Conservation (phyloP, 495 filamentous ascomycete species). For the Patellaria atrata region DNA sequence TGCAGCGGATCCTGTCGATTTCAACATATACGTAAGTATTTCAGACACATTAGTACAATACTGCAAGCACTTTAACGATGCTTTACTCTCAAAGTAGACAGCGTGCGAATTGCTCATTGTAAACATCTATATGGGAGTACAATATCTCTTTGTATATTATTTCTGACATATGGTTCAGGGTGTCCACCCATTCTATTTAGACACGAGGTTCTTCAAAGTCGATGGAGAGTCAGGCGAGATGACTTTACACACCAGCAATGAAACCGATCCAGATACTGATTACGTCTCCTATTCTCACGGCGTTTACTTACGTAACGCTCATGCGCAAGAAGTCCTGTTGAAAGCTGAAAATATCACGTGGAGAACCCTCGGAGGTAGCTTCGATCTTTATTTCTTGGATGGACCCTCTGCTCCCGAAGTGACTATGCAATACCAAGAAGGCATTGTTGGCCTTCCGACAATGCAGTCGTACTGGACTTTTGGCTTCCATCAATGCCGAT, state of each 20-base stretch:
- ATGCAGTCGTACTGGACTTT: conserved; percentile 52
- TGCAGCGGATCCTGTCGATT: conserved; percentile 44
- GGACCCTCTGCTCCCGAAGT: conserved; percentile 43
- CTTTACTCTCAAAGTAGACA: too few relatives aligned
- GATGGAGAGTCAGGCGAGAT: conserved; percentile 35
- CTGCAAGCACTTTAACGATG: too few relatives aligned
- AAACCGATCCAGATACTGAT: conserved; percentile 35
- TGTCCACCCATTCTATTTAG: conserved; percentile 51
- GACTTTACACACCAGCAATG: conserved; percentile 39
- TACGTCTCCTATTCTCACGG: conserved; percentile 51
- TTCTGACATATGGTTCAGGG: too few relatives aligned
- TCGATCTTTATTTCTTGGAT: conserved; percentile 49
- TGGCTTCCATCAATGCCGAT: conserved; percentile 51
- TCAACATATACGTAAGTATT: conserved; percentile 44
- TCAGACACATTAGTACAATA: too few relatives aligned
- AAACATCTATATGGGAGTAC: too few relatives aligned
- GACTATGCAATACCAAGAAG: conserved; percentile 40
- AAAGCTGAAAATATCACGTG: conserved; percentile 55
- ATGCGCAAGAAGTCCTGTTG: conserved; percentile 63
- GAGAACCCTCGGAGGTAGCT: conserved; percentile 50
- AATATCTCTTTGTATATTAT: too few relatives aligned
- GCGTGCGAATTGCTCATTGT: too few relatives aligned
- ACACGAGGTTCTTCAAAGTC: conserved; percentile 49
- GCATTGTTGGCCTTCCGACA: conserved; percentile 42
- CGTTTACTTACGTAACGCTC: conserved; percentile 48